Base-by-base conservation (phyloP, 176 grass and related monocot genomes). In the Zizania latifolia region DNA sequence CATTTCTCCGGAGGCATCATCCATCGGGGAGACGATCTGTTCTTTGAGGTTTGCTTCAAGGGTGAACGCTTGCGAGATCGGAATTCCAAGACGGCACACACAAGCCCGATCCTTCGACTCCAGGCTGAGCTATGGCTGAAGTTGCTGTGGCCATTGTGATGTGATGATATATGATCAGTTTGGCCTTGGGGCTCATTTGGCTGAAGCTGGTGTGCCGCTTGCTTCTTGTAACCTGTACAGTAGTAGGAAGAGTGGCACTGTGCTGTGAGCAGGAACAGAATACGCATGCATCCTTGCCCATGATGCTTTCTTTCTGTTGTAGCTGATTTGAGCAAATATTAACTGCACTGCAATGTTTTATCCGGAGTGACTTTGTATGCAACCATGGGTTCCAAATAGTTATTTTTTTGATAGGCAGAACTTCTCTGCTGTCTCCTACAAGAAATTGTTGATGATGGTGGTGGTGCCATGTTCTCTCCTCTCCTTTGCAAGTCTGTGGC, bases 1-100 rank as follows among this genome's bases (percentile, higher is more conserved):
- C 35, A 78, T 98, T 13, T 81, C 95, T 34, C 95, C 95, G 0
- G 95, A 98, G 62, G 70, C 62, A 24, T 88, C 95, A 3, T 98
- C 89, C 0, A 51, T 70, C 2, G 84, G 82, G 2, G 95, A 98
- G 65, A 87, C 91, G 0, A 28, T 98, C 4, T 98, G 95, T 22
- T 98, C 95, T 0, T 83, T 98, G 50, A 83, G 89, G 29, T 98
- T 98, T 65, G 95, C 95, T 30, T 90, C 95, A 7, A 82, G 95
- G 66, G 95, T 98, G 27, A 98, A 98, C 33, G 79, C 91, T 16
- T 98, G 95, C 0, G 94, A 98, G 31, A 94, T 98, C 19, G 94
- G 94, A 1, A 65, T 89, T 28, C 88, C 94, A 10, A 85, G 89
- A 38, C 86, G 94, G 12, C 94, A 94, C 23, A 94, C 94, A 4